Conservation (phyloP, 2,329 filamentous ascomycete species). For the Xylariales sp. region DNA sequence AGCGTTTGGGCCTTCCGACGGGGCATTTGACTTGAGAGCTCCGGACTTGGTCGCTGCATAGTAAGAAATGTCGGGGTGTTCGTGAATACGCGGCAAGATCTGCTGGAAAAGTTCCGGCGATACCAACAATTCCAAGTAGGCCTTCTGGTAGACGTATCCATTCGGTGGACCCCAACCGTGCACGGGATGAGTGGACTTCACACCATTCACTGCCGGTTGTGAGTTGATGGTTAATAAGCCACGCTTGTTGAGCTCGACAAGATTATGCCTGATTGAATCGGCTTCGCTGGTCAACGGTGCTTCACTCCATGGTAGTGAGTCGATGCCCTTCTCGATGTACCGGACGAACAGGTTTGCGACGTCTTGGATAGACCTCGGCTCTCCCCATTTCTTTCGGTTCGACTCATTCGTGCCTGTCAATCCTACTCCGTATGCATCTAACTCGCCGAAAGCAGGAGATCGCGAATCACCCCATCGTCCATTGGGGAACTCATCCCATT, state of each 20-base stretch:
- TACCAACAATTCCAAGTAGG: conserved; percentile 88
- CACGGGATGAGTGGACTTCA: conserved; percentile 78
- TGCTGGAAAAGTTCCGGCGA: conserved; percentile 74
- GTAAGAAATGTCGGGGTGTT: conserved; percentile 80
- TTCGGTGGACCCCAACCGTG: conserved; percentile 94
- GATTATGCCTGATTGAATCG: conserved; percentile 67
- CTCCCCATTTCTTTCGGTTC: conserved; percentile 92
- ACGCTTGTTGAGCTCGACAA: conserved; percentile 77
- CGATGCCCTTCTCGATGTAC: conserved; percentile 77
- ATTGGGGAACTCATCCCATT: conserved; percentile 99
- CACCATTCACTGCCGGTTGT: conserved; percentile 88
- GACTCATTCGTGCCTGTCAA: conserved; percentile 93
- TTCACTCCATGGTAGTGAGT: conserved; percentile 91
- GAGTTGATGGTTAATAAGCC: conserved; percentile 96
- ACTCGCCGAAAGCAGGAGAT: conserved; percentile 91
- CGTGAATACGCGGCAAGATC: conserved; percentile 71
- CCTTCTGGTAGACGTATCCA: conserved; percentile 97
- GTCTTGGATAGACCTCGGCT: conserved; percentile 74
- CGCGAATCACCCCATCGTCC: conserved; percentile 97
- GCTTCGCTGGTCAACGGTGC: conserved; percentile 79
- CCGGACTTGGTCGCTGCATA: conserved; percentile 87
- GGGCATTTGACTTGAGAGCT: conserved; percentile 77
- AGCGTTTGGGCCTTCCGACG: conserved; percentile 86
- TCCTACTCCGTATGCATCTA: conserved; percentile 91
- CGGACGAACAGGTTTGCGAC: conserved; percentile 78